Conservation (phyloP, 306 rosid genomes). For the Dalbergia oliveri region DNA sequence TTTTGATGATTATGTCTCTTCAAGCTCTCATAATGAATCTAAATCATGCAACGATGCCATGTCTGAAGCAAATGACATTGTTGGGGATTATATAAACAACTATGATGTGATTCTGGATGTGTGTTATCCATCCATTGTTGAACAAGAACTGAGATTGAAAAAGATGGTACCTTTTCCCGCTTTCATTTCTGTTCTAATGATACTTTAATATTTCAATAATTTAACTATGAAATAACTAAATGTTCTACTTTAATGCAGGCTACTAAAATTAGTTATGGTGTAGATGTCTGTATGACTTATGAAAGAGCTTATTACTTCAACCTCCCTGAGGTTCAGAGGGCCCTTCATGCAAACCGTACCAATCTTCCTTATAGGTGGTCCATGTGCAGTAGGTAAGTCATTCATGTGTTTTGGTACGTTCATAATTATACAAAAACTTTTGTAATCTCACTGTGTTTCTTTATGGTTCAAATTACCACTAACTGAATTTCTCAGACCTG, state of each 20-base stretch:
- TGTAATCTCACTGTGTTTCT: too few species aligned
- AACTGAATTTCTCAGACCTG: too few species aligned
- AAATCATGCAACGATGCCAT: conserved; percentile 63
- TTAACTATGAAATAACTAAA: neutral
- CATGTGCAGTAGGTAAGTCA: conserved; percentile 79
- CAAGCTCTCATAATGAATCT: conserved; percentile 67
- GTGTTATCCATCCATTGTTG: conserved; percentile 82
- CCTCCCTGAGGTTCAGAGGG: conserved; percentile 86
- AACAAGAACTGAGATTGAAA: conserved; percentile 85
- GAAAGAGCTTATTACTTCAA: conserved; percentile 81
- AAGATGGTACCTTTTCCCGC: conserved; percentile 60
- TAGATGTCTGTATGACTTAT: conserved; percentile 76
- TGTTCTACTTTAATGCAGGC: conserved; percentile 54
- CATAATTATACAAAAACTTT: too few species aligned
- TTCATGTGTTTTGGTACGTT: too few species aligned
- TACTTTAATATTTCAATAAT: neutral
- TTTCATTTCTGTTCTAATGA: neutral
- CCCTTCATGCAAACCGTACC: conserved; percentile 90
- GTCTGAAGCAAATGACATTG: conserved; percentile 57
- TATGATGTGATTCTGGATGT: conserved; percentile 90
- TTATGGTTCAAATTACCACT: too few species aligned
- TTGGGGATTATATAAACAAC: conserved; percentile 71
- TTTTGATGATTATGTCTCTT: conserved; percentile 69
- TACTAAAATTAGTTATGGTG: conserved; percentile 72
- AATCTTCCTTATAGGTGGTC: conserved; percentile 71